Evolutionary conservation across 2,329 filamentous ascomycete species (phyloP), one percentile per base, ranked within the genome.

Genomic region (Microcera coccophila): DNA sequence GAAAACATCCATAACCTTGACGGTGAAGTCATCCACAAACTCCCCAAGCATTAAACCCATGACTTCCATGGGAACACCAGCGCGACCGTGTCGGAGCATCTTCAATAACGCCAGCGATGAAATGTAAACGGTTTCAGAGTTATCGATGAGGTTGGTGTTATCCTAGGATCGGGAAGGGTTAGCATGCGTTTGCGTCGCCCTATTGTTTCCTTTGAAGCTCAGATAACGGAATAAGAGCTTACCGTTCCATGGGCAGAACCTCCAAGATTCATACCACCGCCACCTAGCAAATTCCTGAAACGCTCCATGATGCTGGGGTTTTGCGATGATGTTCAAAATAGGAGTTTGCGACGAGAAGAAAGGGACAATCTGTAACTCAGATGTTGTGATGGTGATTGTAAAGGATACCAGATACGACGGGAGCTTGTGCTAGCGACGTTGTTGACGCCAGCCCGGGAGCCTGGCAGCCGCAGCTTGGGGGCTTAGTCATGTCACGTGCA

Each of bases 41-140:
- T 97, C 93, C 66, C 93, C 93, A 61, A 97, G 72, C 93, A 98
- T 98, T 65, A 98, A 75, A 50, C 93, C 93, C 93, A 98, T 98
- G 66, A 98, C 93, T 76, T 98, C 93, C 93, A 98, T 98, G 16
- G 93, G 93, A 54, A 98, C 93, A 74, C 93, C 93, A 31, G 93
- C 93, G 55, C 93, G 86, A 53, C 93, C 93, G 70, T 98, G 93
- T 66, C 93, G 85, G 68, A 98, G 78, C 93, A 98, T 98, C 79
- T 98, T 98, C 59, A 98, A 78, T 40, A 98, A 79, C 39, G 93
- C 93, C 48, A 98, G 82, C 37, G 93, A 98, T 39, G 93, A 98
- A 61, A 98, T 98, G 74, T 98, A 95, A 57, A 98, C 93, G 24
- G 93, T 98, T 75, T 98, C 93, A 60, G 91, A 95, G 74, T 98